Evolutionary conservation across 768 basidiomycete species (phyloP).

Genomic region (Suillus paluster): DNA sequence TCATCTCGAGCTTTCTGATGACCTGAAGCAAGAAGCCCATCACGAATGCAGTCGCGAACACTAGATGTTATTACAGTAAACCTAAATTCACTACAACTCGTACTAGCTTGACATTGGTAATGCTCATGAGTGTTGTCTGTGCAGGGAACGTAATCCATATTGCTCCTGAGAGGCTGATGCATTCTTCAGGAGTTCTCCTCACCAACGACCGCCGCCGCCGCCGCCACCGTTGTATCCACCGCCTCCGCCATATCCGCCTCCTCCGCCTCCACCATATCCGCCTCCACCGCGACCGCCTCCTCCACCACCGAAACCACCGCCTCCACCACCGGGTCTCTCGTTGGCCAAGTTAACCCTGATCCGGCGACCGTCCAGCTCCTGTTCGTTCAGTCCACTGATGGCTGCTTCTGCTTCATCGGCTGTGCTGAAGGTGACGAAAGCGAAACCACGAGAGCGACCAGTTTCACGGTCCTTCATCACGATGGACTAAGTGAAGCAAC

Average conservation of each 20-base stretch:
- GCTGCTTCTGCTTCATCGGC: slow-evolving; percentile 46
- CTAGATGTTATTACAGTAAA: too few species aligned
- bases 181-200: too few species aligned
- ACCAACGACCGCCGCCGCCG: too few species aligned
- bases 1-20: too few species aligned
- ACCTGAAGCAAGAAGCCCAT: too few species aligned
- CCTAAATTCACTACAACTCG: too few species aligned
- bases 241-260: slow-evolving; percentile 12
- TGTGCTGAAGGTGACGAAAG: slow-evolving; percentile 48
- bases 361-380: slow-evolving; percentile 57
- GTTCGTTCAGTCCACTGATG: slow-evolving; percentile 49
- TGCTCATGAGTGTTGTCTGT: too few species aligned
- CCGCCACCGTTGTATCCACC: slow-evolving; percentile 20
- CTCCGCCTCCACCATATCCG: slow-evolving; percentile 19
- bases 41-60: too few species aligned
- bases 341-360: slow-evolving; percentile 53
- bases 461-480: slow-evolving; percentile 57
- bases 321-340: slow-evolving; percentile 31
- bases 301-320: slow-evolving; percentile 32
- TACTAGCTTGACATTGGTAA: too few species aligned
- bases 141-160: too few species aligned
- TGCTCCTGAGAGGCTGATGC: too few species aligned
- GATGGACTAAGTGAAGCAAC: slow-evolving; percentile 28
- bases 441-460: slow-evolving; percentile 60
- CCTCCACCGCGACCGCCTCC: slow-evolving; percentile 26